Evolutionary conservation across 2,329 filamentous ascomycete genomes (phyloP), one percentile per base, ranked within the genome.

Genomic region (Bimuria novae-zelandiae): DNA sequence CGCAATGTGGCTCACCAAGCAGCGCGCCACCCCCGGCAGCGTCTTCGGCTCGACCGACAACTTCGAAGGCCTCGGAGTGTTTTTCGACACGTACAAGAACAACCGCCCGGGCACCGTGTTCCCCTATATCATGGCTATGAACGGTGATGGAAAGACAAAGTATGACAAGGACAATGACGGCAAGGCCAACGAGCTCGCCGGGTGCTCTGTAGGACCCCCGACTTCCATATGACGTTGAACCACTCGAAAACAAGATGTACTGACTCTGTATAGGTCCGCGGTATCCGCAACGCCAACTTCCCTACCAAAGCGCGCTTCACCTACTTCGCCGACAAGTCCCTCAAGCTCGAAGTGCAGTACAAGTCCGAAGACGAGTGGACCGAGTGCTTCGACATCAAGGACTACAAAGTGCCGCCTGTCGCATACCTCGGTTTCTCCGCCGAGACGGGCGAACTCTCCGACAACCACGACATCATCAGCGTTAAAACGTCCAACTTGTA

Each of bases 61-160:
- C 60, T 99, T 97, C 65, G 93, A 99, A 74, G 94, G 94, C 4
- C 83, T 99, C 41, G 94, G 92, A 49, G 83, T 99, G 75, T 97
- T 97, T 80, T 85, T 99, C 78, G 94, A 99, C 74, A 99, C 94
- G 39, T 99, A 99, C 83, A 99, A 99, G 86, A 99, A 99, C 81
- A 96, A 97, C 80, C 87, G 94, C 12, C 93, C 94, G 0, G 94
- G 94, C 37, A 89, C 91, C 36, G 89, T 96, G 41, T 99, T 99
- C 77, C 94, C 94, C 45, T 97, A 96, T 71, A 89, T 99, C 68
- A 97, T 97, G 92, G 93, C 92, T 58, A 97, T 97, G 94, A 82
- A 92, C 63, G 94, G 94, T 55, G 94, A 99, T 73, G 93, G 94
- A 57, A 81, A 91, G 71, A 96, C 89, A 6, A 73, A 80, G 12